phyloP scores from a whole-genome alignment of 1,284 basidiomycete genomes.

The Entoloma clypeatum region DNA sequence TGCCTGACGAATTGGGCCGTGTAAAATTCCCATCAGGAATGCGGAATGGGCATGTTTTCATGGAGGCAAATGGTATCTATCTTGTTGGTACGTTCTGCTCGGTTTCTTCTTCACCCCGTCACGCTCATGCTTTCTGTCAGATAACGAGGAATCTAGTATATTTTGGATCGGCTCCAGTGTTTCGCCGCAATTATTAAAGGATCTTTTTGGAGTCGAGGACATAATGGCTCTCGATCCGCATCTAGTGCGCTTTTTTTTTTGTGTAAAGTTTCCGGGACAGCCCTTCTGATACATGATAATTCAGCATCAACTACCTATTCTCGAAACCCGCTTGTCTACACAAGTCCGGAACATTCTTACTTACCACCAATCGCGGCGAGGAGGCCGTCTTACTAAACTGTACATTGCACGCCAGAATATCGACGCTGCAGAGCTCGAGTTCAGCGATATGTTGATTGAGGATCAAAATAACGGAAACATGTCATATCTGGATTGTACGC shows the following conservation, averaged over 20 bases:
- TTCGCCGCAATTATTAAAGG: slow-evolving; percentile 79
- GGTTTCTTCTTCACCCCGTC: neutral
- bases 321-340: slow-evolving; percentile 76
- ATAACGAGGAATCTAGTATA: slow-evolving; percentile 89
- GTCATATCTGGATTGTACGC: slow-evolving; percentile 84
- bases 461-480: slow-evolving; percentile 96
- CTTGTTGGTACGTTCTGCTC: slow-evolving; percentile 63
- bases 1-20: slow-evolving; percentile 60
- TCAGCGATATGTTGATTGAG: slow-evolving; percentile 95
- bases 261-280: slow-evolving; percentile 6
- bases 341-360: slow-evolving; percentile 86
- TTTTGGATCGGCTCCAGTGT: slow-evolving; percentile 89
- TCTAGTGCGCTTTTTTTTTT: slow-evolving; percentile 47
- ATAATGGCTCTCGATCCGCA: slow-evolving; percentile 70
- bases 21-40: slow-evolving; percentile 77
- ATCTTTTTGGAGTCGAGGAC: slow-evolving; percentile 85
- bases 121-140: slow-evolving; percentile 38
- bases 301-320: slow-evolving; percentile 69
- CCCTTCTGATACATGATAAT: slow-evolving; percentile 8
- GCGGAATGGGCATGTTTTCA: slow-evolving; percentile 81
- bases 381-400: slow-evolving; percentile 59
- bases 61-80: slow-evolving; percentile 91
- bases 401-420: slow-evolving; percentile 88
- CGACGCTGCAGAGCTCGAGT: slow-evolving; percentile 93
- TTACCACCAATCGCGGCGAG: slow-evolving; percentile 60